phyloP scores from a whole-genome alignment of 768 basidiomycete species.

The Boletus tomentosulus region DNA sequence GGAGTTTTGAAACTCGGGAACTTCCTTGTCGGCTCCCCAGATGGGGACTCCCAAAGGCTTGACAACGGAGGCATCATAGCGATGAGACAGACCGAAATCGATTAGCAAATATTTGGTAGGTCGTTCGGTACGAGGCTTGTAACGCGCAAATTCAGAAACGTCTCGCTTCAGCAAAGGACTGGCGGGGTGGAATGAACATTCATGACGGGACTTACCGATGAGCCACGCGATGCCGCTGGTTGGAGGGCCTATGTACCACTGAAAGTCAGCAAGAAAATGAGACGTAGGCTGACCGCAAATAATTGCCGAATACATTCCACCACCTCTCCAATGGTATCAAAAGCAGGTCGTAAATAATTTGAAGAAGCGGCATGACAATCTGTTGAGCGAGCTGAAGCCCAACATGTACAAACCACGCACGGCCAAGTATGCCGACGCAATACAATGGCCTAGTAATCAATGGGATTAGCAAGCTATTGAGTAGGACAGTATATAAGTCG shows the following conservation, averaged over 20 bases:
- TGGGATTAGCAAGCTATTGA: no score
- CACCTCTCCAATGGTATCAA: slow-evolving; percentile 18
- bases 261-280: background rate
- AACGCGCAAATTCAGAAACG: slow-evolving; percentile 16
- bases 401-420: no score
- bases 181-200: slow-evolving; percentile 21
- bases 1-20: slow-evolving; percentile 32
- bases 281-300: slow-evolving; percentile 21
- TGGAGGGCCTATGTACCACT: slow-evolving; percentile 19
- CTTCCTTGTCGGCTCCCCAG: slow-evolving; percentile 38
- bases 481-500: no score
- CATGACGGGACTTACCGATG: slow-evolving; percentile 4
- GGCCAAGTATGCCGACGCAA: no score
- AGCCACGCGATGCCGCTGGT: slow-evolving; percentile 18
- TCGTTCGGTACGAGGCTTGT: slow-evolving; percentile 5
- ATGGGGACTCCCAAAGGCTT: slow-evolving; percentile 27
- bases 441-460: no score
- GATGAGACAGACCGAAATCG: slow-evolving; percentile 34
- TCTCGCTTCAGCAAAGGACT: slow-evolving; percentile 15
- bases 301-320: slow-evolving; percentile 29
- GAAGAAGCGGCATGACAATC: slow-evolving; percentile 37
- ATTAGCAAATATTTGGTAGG: slow-evolving; percentile 16
- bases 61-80: slow-evolving; percentile 17
- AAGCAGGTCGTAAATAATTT: slow-evolving; percentile 19
- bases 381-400: no score